phyloP scores from a whole-genome alignment of 805 yeast species.

The Cyberlindnera subsufficiens region DNA sequence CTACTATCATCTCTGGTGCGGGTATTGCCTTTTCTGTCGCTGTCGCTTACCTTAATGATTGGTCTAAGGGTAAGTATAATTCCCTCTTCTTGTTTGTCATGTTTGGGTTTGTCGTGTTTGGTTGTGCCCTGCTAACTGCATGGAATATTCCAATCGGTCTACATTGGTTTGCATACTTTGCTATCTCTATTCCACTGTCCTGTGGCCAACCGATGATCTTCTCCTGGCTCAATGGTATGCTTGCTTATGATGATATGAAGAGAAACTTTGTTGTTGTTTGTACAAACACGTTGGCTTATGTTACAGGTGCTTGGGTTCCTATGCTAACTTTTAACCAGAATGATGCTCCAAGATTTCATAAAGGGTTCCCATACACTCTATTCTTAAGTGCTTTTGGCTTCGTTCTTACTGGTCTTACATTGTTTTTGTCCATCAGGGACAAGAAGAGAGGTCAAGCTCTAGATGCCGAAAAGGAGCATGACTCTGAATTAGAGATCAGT shows the following conservation, averaged over 20 bases:
- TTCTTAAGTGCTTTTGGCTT: constrained; percentile 29
- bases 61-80: constrained; percentile 29
- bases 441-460: not conserved
- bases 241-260: constrained; percentile 28
- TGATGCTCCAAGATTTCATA: constrained; percentile 30
- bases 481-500: not conserved
- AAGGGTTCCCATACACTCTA: constrained; percentile 35
- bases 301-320: constrained; percentile 36
- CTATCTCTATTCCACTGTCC: constrained; percentile 41
- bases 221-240: constrained; percentile 46
- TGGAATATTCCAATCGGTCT: constrained; percentile 44
- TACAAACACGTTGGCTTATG: constrained; percentile 37
- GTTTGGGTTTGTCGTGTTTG: constrained; percentile 35
- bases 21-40: constrained; percentile 33
- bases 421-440: constrained; percentile 20
- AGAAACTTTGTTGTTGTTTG: constrained; percentile 32
- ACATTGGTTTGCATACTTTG: constrained; percentile 46
- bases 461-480: not conserved
- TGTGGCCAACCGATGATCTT: constrained; percentile 55
- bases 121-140: constrained; percentile 36
- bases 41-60: constrained; percentile 33
- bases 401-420: constrained; percentile 24
- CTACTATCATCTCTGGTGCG: constrained; percentile 32
- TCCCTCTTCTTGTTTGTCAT: constrained; percentile 31
- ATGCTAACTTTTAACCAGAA: constrained; percentile 33